Evolutionary conservation across 2,329 filamentous ascomycete genomes (phyloP), one percentile per base, ranked within the genome.

Genomic region (Stagonosporopsis vannaccii): DNA sequence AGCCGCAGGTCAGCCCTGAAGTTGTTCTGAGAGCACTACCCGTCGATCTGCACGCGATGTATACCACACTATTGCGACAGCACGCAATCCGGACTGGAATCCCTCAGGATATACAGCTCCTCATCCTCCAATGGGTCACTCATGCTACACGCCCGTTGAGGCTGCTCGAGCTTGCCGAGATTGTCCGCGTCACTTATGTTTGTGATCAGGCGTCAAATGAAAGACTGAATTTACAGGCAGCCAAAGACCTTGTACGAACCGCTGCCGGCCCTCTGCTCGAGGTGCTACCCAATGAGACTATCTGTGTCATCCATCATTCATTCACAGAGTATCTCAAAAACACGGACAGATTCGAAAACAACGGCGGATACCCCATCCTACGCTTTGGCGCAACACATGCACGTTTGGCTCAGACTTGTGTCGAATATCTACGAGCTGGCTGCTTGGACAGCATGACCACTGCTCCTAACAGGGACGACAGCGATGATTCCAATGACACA

Each of bases 271-370:
- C 78, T 8, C 59, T 82, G 28, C 57, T 82, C 1, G 79, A 82
- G 55, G 66, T 81, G 19, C 65, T 79, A 2, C 76, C 79, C 17
- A 78, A 82, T 44, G 80, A 80, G 48, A 78, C 76, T 0, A 56
- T 82, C 9, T 73, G 74, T 17, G 73, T 82, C 6, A 76, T 82
- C 6, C 80, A 82, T 57, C 80, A 82, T 48, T 82, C 79, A 0
- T 77, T 82, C 36, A 81, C 80, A 2, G 80, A 82, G 49, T 82
- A 78, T 54, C 59, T 82, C 4, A 60, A 54, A 37, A 53, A 53
- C 12, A 23, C 26, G 8, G 58, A 56, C 5, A 30, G 60, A 40
- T 17, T 19, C 4, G 48, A 52, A 5, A 23, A 35, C 28, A 42
- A 40, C 13, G 25, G 15, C 19, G 45, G 40, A n/a, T 61, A 57